phyloP scores from a whole-genome alignment of 805 yeast species.

The Zygotorulaspora chibaensis region DNA sequence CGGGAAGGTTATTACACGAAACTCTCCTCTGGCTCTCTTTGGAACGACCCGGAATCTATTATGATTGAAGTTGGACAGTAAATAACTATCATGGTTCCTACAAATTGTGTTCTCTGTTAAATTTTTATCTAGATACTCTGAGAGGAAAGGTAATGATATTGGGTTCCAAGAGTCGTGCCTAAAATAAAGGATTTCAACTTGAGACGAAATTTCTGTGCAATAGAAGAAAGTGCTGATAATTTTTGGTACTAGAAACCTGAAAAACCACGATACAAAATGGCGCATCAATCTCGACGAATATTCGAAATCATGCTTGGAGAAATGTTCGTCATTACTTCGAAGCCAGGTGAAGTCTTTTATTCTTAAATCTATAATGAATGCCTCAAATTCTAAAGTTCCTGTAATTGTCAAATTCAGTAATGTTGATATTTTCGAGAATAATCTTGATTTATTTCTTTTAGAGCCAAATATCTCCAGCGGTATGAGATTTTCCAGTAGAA shows the following conservation, averaged over 20 bases:
- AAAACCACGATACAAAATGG: slow-evolving; percentile 56
- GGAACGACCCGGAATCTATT: slow-evolving; percentile 55
- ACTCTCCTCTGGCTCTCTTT: slow-evolving; percentile 45
- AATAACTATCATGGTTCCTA: slow-evolving; percentile 23
- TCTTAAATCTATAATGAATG: slow-evolving; percentile 31
- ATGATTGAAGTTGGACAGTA: slow-evolving; percentile 24
- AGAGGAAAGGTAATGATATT: slow-evolving; percentile 41
- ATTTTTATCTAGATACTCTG: slow-evolving; percentile 39
- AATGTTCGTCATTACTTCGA: slow-evolving; percentile 29
- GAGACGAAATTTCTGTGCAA: slow-evolving; percentile 53
- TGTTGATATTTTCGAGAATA: slow-evolving; percentile 37
- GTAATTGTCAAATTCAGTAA: slow-evolving; percentile 39
- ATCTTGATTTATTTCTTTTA: slow-evolving; percentile 40
- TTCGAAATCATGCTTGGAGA: slow-evolving; percentile 42
- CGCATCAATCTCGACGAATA: slow-evolving; percentile 38
- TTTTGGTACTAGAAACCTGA: slow-evolving; percentile 42
- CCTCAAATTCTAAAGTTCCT: slow-evolving; percentile 35
- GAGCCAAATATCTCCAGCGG: slow-evolving; percentile 55
- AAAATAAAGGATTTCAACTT: slow-evolving; percentile 42
- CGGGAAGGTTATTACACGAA: slow-evolving; percentile 60
- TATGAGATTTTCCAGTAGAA: slow-evolving; percentile 44
- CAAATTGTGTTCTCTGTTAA: slow-evolving; percentile 27
- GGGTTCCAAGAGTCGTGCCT: slow-evolving; percentile 56
- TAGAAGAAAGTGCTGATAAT: slow-evolving; percentile 57
- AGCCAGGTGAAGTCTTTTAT: slow-evolving; percentile 55